Evolutionary conservation across 1,284 basidiomycete genomes (phyloP).

Genomic region (Boletellus deceptivus): DNA sequence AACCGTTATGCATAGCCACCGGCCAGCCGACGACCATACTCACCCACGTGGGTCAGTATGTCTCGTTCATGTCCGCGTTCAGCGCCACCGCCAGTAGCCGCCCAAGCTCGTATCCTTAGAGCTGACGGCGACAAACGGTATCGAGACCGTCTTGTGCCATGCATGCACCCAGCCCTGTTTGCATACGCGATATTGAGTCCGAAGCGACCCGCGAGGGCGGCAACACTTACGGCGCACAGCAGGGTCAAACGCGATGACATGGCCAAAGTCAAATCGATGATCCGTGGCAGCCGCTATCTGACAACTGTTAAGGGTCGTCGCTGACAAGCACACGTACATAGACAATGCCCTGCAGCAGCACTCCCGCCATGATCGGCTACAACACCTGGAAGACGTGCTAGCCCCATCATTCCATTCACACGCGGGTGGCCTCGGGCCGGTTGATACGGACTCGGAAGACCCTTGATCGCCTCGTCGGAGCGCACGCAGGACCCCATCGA

Average conservation of each 20-base stretch:
- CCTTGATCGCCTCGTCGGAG: conserved; percentile 17
- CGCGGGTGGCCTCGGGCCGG: background rate
- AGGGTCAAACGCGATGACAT: conserved; percentile 31
- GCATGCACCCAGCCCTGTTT: conserved; percentile 35
- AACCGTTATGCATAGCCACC: background rate
- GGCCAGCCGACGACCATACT: background rate
- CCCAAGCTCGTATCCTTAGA: conserved; percentile 37
- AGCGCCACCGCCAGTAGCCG: conserved; percentile 24
- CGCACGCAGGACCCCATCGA: conserved; percentile 36
- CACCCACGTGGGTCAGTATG: conserved; percentile 26
- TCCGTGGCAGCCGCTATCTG: conserved; percentile 28
- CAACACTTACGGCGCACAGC: conserved; percentile 20
- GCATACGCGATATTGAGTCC: background rate
- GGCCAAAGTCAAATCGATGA: conserved; percentile 24
- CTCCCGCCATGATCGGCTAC: conserved; percentile 34
- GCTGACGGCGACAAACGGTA: conserved; percentile 40
- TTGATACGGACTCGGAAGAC: background rate
- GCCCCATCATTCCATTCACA: no score
- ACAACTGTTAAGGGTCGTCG: no score
- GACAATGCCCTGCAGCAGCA: conserved; percentile 25
- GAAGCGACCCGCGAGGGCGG: background rate
- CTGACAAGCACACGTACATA: background rate
- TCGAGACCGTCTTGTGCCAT: conserved; percentile 27
- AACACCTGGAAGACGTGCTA: conserved; percentile 21
- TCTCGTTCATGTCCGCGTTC: conserved; percentile 17